phyloP scores from a whole-genome alignment of 2,329 filamentous ascomycete genomes.

The Kalmusia sp. region DNA sequence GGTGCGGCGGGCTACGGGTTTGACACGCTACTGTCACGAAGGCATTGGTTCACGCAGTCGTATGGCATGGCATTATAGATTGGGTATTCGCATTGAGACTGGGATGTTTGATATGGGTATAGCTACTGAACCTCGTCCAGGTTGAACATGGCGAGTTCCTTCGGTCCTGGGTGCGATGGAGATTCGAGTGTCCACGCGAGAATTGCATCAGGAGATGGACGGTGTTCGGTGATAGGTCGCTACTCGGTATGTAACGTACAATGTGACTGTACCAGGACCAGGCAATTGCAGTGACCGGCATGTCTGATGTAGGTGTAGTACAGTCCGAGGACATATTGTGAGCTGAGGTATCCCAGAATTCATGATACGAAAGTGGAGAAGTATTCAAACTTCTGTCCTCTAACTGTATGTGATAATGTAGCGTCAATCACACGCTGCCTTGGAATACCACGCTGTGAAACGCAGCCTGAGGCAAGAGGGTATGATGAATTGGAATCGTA shows the following conservation, averaged over 20 bases:
- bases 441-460: background rate
- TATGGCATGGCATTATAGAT: background rate
- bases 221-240: too few species aligned
- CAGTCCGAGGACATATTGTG: too few species aligned
- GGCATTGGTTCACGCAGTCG: background rate
- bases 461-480: constrained; percentile 1
- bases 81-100: too few species aligned
- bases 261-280: background rate
- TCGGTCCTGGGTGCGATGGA: too few species aligned
- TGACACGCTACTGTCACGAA: background rate
- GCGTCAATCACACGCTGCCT: background rate
- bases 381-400: too few species aligned
- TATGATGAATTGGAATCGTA: background rate
- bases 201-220: too few species aligned
- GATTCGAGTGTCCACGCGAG: too few species aligned
- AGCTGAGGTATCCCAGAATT: background rate
- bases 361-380: too few species aligned
- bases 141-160: too few species aligned
- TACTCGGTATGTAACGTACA: background rate
- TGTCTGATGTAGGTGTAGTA: background rate
- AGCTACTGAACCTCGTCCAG: too few species aligned
- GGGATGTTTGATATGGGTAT: too few species aligned
- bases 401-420: background rate
- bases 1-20: background rate
- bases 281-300: background rate